phyloP scores from a whole-genome alignment of 2,329 filamentous ascomycete genomes.

The Sclerotinia trifoliorum region DNA sequence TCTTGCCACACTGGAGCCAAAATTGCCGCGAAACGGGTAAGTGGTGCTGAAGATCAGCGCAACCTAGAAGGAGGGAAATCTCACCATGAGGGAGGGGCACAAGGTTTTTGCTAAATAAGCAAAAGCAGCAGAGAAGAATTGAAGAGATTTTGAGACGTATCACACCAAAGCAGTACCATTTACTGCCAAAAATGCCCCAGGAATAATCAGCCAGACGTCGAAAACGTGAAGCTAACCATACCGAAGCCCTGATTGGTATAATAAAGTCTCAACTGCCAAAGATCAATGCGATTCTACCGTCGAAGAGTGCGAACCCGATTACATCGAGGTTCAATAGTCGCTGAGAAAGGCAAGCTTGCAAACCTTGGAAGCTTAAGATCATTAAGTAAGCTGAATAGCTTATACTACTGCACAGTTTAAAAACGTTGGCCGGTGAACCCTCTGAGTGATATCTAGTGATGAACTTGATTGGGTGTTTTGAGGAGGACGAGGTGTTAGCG shows the following conservation, averaged over 20 bases:
- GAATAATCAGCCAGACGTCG: background rate
- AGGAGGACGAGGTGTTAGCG: background rate
- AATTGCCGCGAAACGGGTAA: slow-evolving; percentile 29
- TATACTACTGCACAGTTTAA: too few species aligned
- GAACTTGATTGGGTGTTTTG: background rate
- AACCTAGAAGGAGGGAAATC: slow-evolving; percentile 25
- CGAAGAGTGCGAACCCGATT: slow-evolving; percentile 26
- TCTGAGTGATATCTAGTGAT: background rate
- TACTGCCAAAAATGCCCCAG: background rate
- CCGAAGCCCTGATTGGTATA: slow-evolving; percentile 27
- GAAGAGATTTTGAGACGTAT: background rate
- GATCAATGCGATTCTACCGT: slow-evolving; percentile 20
- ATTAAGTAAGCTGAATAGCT: background rate
- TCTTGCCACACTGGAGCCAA: slow-evolving; percentile 26
- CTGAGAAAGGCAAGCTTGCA: slow-evolving; percentile 29
- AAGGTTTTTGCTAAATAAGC: slow-evolving; percentile 28
- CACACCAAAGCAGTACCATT: background rate
- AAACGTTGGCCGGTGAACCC: background rate
- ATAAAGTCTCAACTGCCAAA: slow-evolving; percentile 23
- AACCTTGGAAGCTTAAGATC: background rate
- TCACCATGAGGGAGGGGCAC: slow-evolving; percentile 28
- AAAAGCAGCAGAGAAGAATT: background rate
- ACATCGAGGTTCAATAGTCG: slow-evolving; percentile 34
- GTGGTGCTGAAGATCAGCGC: slow-evolving; percentile 19
- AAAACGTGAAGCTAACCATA: slow-evolving; percentile 21